Evolutionary conservation across 2,329 filamentous ascomycete genomes (phyloP).

Genomic region (Verticillium dahliae): DNA sequence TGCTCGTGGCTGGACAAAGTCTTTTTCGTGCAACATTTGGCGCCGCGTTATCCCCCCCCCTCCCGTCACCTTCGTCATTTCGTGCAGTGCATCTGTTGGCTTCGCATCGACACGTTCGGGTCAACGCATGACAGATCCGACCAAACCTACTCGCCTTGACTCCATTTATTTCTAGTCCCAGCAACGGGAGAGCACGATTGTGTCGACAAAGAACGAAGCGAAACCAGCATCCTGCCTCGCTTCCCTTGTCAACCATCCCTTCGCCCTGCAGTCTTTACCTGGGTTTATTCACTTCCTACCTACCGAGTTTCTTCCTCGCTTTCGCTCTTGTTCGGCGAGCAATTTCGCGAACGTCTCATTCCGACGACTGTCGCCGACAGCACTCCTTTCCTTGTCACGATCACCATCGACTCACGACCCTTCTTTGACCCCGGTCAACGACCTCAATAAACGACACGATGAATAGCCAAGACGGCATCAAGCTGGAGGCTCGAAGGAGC

Average conservation of each 20-base stretch:
- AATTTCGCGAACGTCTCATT: not conserved
- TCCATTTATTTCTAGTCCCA: not conserved
- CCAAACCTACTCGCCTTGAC: not conserved
- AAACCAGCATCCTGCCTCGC: not conserved
- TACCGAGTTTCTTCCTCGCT: not conserved
- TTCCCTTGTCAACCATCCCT: not conserved
- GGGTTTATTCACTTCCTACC: not conserved
- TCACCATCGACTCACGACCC: slow-evolving; percentile 2
- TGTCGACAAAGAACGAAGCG: not conserved
- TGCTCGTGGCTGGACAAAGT: not conserved
- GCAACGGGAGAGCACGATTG: not conserved
- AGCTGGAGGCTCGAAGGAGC: slow-evolving; percentile 9
- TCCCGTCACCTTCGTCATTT: not conserved
- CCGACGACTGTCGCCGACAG: slow-evolving; percentile 5
- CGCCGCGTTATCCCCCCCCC: not conserved
- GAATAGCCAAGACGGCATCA: slow-evolving; percentile 14
- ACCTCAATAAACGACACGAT: slow-evolving; percentile 1
- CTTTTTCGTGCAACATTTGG: not conserved
- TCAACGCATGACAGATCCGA: not conserved
- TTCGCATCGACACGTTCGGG: not conserved
- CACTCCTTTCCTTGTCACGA: not conserved
- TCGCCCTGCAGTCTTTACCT: slow-evolving; percentile 1
- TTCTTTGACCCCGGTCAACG: not conserved
- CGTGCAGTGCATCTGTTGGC: not conserved
- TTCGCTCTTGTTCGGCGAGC: not conserved